Conservation (phyloP, 768 basidiomycete genomes). For the Tulasnella sp. region DNA sequence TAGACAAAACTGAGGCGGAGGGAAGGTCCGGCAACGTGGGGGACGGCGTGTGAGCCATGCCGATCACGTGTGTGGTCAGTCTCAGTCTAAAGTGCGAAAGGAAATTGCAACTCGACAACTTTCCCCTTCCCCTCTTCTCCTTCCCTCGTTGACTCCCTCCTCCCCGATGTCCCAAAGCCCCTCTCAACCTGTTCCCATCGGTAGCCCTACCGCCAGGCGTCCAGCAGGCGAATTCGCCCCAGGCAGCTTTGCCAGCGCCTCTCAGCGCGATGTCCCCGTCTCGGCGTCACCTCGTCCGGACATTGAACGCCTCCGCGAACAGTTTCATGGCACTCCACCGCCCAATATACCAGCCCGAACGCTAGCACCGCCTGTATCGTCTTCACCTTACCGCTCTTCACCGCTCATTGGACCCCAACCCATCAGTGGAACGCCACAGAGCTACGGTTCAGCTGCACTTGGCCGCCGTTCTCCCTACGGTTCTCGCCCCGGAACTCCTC, state of each 20-base stretch:
- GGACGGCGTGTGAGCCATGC: not conserved
- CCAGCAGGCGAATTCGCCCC: not conserved
- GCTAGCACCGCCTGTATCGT: not conserved
- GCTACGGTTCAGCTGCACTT: not conserved
- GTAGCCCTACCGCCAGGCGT: conserved; percentile 11
- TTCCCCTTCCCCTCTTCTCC: not conserved
- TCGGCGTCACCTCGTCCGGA: conserved; percentile 11
- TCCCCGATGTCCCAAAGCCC: conserved; percentile 10
- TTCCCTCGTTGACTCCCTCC: not conserved
- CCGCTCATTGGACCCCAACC: not conserved
- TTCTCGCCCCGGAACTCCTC: conserved; percentile 6
- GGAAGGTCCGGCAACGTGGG: not conserved
- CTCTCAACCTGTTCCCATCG: conserved; percentile 17
- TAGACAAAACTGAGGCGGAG: not conserved
- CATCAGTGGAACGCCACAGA: not conserved
- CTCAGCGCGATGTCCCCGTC: not conserved
- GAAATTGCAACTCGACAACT: not conserved
- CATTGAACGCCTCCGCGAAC: conserved; percentile 7
- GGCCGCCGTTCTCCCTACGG: conserved; percentile 3
- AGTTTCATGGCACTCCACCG: conserved; percentile 4
- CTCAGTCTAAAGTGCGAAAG: not conserved
- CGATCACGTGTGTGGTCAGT: not conserved
- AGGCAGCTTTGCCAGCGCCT: not conserved
- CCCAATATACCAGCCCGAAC: conserved; percentile 9
- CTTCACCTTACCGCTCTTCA: not conserved